phyloP scores from a whole-genome alignment of 1,284 basidiomycete genomes.

The Ustilago curta region DNA sequence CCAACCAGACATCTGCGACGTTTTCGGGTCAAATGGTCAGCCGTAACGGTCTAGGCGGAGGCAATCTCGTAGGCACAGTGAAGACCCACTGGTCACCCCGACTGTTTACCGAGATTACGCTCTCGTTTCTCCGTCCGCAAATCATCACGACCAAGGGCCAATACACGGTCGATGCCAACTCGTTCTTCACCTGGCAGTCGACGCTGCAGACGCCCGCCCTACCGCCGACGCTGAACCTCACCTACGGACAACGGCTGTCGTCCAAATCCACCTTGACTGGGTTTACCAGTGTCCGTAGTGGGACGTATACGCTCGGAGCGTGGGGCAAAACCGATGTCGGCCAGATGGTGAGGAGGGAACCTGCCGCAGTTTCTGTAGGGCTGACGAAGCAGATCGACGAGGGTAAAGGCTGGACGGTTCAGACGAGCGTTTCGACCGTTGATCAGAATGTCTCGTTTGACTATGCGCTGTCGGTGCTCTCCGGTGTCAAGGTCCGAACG shows the following conservation, averaged over 20 bases:
- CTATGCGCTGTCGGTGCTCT: slow-evolving; percentile 70
- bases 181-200: slow-evolving; percentile 69
- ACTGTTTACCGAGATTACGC: slow-evolving; percentile 69
- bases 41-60: slow-evolving; percentile 70
- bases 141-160: slow-evolving; percentile 70
- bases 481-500: slow-evolving; percentile 71
- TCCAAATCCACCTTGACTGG: slow-evolving; percentile 56
- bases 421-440: slow-evolving; percentile 45
- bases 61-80: slow-evolving; percentile 75
- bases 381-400: slow-evolving; percentile 55
- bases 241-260: slow-evolving; percentile 71
- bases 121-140: slow-evolving; percentile 71
- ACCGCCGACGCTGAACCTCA: slow-evolving; percentile 71
- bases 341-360: slow-evolving; percentile 44
- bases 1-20: slow-evolving; percentile 35
- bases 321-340: slow-evolving; percentile 69
- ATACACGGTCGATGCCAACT: slow-evolving; percentile 70
- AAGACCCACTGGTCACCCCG: slow-evolving; percentile 77
- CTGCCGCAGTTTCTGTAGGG: slow-evolving; percentile 57
- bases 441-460: slow-evolving; percentile 67
- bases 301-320: slow-evolving; percentile 70
- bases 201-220: slow-evolving; percentile 55
- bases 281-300: slow-evolving; percentile 69
- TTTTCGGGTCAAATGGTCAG: slow-evolving; percentile 70
- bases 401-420: slow-evolving; percentile 61